Evolutionary conservation across 2,329 filamentous ascomycete species (phyloP).

Genomic region (Fusarium graminum): DNA sequence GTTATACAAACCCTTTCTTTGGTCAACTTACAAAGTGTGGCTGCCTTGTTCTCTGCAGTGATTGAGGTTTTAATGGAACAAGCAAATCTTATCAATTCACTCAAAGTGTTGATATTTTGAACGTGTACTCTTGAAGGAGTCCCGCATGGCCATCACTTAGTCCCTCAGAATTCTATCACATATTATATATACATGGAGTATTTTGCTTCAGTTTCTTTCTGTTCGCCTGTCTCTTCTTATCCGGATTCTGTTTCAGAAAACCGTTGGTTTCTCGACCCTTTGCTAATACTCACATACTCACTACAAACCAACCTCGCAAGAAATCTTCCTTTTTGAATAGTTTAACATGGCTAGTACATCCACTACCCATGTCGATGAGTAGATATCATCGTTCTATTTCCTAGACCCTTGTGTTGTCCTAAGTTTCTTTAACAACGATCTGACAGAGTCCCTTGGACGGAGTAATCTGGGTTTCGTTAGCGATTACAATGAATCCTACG

Average conservation of each 20-base stretch:
- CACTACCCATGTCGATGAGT: neutral
- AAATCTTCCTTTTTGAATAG: neutral
- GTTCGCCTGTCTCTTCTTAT: neutral
- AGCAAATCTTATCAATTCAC: neutral
- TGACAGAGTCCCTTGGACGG: constrained; percentile 8
- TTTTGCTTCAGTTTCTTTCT: neutral
- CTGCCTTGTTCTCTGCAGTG: neutral
- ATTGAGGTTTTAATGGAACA: neutral
- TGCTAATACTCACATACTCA: neutral
- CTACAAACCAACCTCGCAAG: neutral
- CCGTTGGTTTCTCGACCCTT: neutral
- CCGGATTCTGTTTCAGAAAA: neutral
- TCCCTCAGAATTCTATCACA: neutral
- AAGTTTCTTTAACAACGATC: constrained; percentile 27
- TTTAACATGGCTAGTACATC: constrained; percentile 3
- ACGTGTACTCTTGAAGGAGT: neutral
- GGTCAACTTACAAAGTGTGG: neutral
- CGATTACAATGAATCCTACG: neutral
- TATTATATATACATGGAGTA: neutral
- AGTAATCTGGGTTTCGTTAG: constrained; percentile 14
- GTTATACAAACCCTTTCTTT: neutral
- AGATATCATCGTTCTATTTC: constrained; percentile 14
- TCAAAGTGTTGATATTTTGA: no score
- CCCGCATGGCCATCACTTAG: neutral
- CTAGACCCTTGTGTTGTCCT: constrained; percentile 2